These are phyloP conservation scores for Metschnikowia noctiluminum DNA, from an alignment of 805 yeast genomes.

Conservation along the genomic window DNA sequence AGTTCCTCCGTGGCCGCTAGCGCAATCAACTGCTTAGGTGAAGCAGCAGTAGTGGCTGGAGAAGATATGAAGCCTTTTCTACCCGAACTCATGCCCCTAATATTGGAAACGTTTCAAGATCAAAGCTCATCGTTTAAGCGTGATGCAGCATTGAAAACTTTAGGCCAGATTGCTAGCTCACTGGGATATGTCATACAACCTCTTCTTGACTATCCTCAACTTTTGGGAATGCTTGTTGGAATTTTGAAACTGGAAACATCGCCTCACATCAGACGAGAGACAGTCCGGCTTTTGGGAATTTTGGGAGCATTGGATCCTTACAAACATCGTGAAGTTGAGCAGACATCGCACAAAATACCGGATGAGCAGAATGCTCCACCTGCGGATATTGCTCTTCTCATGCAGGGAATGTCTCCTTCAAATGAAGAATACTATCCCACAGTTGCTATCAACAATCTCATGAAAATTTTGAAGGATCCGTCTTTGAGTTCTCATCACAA, in stretches of 20 bases:
- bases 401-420: constrained; percentile 93
- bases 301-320: constrained; percentile 97
- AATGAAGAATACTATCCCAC: constrained; percentile 93
- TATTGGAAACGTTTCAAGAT: constrained; percentile 85
- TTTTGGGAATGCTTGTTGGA: constrained; percentile 75
- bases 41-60: constrained; percentile 82
- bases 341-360: constrained; percentile 49
- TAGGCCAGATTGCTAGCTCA: constrained; percentile 86
- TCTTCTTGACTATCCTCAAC: constrained; percentile 82
- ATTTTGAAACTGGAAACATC: constrained; percentile 81
- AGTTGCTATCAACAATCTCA: constrained; percentile 81
- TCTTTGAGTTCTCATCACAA: constrained; percentile 85
- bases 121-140: constrained; percentile 86
- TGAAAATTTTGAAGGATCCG: constrained; percentile 81
- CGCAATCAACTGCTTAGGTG: constrained; percentile 84
- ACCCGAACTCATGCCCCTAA: constrained; percentile 77
- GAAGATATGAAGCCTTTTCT: constrained; percentile 74
- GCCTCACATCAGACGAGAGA: constrained; percentile 72
- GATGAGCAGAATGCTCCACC: constrained; percentile 87
- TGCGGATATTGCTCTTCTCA: constrained; percentile 80
- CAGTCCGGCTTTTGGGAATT: constrained; percentile 85
- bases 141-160: constrained; percentile 81
- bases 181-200: constrained; percentile 97
- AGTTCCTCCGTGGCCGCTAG: constrained; percentile 84
- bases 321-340: constrained; percentile 87